Evolutionary conservation across 495 filamentous ascomycete genomes (phyloP), one percentile per base, ranked within the genome.

Genomic region (Trichocladium uniseriatum): DNA sequence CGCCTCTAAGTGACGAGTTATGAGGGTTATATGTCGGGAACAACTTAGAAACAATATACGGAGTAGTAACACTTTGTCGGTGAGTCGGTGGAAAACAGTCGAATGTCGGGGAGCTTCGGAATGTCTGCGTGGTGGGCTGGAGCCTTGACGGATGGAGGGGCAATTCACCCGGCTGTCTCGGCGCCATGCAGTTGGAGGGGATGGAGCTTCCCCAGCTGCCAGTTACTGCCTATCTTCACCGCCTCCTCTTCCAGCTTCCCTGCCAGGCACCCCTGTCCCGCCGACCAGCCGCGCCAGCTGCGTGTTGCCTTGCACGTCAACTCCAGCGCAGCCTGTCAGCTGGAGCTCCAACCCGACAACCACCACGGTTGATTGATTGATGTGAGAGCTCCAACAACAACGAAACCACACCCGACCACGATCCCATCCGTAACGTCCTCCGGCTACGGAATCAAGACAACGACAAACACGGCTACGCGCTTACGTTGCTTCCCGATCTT

Each of bases 281-380:
- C 53, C 38, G 22, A 52, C 47, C 24, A 34, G 61, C 63, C 65
- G 61, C 65, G 65, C 63, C 65, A 68, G 61, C 64, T 63, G 60
- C 55, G 63, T 65, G 62, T 66, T 68, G 65, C 65, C 65, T 67
- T 68, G 59, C 63, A 54, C 48, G 48, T 43, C 47, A 41, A 45
- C 48, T 38, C 29, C 43, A 35, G 35, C 20, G 39, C 43, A 48
- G 52, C 48, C 38, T 49, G 49, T 51, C 49, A 56, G 45, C 53
- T 51, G 49, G 55, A 59, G 56, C 59, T 56, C 51, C 49, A 51
- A 51, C 53, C 52, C 42, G 38, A 45, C 51, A 31, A 13, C 22
- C 13, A 38, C 15, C 2, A 18, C 27, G n/a, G 28, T 15, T 22
- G 16, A 34, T 20, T 19, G 47, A 52, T 31, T 48, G 36, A 46